Percentiles rank a stretch among this genome's conserved stretches.
These are phyloP conservation scores for Rhodomyrtus psidioides DNA, from an alignment of 441 rosid species.

Conservation along the genomic window DNA sequence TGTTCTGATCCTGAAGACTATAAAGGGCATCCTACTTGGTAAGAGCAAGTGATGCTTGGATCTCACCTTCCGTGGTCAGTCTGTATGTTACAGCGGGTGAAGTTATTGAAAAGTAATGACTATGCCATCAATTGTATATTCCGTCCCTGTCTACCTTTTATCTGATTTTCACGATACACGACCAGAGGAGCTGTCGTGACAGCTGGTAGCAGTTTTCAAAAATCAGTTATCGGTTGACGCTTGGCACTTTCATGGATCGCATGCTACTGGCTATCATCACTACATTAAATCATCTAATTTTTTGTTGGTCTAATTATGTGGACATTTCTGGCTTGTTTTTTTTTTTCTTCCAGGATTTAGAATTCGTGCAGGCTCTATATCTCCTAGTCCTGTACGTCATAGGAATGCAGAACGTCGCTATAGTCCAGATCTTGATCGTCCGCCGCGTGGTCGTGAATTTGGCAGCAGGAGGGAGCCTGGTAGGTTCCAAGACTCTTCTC, in stretches of 20 bases:
- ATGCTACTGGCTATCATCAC: conserved; percentile 4
- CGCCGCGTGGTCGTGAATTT: conserved; percentile 41
- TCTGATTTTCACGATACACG: conserved; percentile 1
- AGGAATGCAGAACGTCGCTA: conserved; percentile 47
- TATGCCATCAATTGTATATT: not conserved
- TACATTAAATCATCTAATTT: conserved; percentile 3
- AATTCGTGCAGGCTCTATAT: conserved; percentile 63
- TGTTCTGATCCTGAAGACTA: conserved; percentile 6
- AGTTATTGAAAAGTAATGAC: conserved; percentile 11
- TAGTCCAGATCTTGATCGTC: conserved; percentile 52
- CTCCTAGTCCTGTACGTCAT: conserved; percentile 60
- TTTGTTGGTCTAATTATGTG: not conserved
- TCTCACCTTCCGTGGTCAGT: conserved; percentile 1
- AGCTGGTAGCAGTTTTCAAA: conserved; percentile 15
- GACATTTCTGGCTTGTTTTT: conserved; percentile 18
- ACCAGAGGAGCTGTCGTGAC: conserved; percentile 12
- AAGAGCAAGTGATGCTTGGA: conserved; percentile 14
- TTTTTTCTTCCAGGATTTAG: conserved; percentile 60
- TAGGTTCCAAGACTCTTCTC: conserved; percentile 63
- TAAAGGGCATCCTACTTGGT: conserved; percentile 2
- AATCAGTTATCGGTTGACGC: conserved; percentile 10
- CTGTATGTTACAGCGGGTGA: conserved; percentile 2
- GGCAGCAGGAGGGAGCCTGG: conserved; percentile 54
- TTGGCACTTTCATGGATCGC: conserved; percentile 14
- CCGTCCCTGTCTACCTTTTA: not conserved